Base-by-base conservation (phyloP, 208 protist species). In the Endotrypanum monterogeii region DNA sequence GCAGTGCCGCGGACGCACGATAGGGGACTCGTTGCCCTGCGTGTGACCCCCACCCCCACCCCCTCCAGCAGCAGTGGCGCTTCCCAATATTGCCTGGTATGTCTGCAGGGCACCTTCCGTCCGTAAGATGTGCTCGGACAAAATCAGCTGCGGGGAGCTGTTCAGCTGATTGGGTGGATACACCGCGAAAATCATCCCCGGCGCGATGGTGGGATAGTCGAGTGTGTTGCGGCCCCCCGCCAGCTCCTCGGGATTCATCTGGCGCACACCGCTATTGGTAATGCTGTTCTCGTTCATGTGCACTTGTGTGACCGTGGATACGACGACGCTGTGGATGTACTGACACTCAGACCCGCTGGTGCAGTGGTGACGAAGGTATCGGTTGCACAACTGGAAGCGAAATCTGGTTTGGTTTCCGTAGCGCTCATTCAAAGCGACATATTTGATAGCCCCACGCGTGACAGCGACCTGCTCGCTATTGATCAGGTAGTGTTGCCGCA, bases 231-330 rank as follows among this genome's bases (percentile, higher is more conserved):
- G 81, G 41, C 89, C 89, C 28, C 89, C 89, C 3, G 74, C 73
- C 7, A 89, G 63, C 44, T 84, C 78, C 51, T 76, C 75, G 20
- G 41, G 60, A 44, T 74, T 68, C 51, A 80, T 70, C 48, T 67
- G 67, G 3, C 57, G 66, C 60, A 74, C 55, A 35, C 72, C 71
- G 37, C 23, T 14, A 5, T 75, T 37, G 28, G 73, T 83, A 44
- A 93, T 74, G 60, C 80, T 76, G 75, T 91, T 90, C 71, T 91
- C 89, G 58, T 94, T 94, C 28, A 87, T 72, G 68, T 94, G 89
- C 37, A 94, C 85, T 37, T 52, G 75, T 11, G 84, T 94, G 0
- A 76, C 74, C 48, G 69, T 65, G 35, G 85, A 83, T 12, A 89
- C 18, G 18, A 71, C 68, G 35, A 67, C 65, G 55, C 78, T 75